Base-by-base conservation (phyloP, 1,284 basidiomycete species). In the Waitea zeae region DNA sequence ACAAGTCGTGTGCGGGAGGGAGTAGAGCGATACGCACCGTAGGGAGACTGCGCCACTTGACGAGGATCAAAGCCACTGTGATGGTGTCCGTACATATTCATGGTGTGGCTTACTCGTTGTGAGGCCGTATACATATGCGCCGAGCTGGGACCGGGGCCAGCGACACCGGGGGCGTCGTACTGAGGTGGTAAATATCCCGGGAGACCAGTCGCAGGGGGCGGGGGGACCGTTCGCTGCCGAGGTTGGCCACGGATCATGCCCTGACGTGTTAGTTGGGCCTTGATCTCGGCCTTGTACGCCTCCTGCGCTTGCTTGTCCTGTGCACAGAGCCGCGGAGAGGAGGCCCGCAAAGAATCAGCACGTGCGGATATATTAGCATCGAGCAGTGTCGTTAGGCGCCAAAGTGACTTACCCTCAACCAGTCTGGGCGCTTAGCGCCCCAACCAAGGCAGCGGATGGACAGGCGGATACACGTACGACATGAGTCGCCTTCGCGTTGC, bases 261-360 rank as follows among this genome's bases (percentile, higher is more conserved):
- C 36, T 70, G 71, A 41, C 72, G 62, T 32, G 74, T 75, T 36
- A 84, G 62, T 48, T 80, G 74, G 30, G 75, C 69, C 52, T 83
- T 84, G 53, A 84, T 84, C 39, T 70, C 64, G n/a, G 76, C 76
- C 51, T 82, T 83, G 62, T 82, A 83, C 30, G 61, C 64, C 45
- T 81, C 76, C 27, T 82, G 77, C n/a, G 69, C 69, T 44, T 74
- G 70, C 53, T 84, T 84, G 51, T 84, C 79, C 80, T 84, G 49
- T 34, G 38, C 28, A 42, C 40, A 33, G n/a, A n/a, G n/a, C n/a
- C n/a, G n/a, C n/a, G n/a, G n/a, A n/a, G n/a, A n/a, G 30, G 13
- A 38, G 13, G 19, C 20, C 7, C 24, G 24, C 24, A 26, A 9
- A n/a, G 24, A n/a, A 26, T 9, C 24, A 26, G n/a, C 24, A n/a